These are phyloP conservation scores for Cordyceps cateniannulata DNA, from an alignment of 2,329 filamentous ascomycete genomes.

Conservation along the genomic window DNA sequence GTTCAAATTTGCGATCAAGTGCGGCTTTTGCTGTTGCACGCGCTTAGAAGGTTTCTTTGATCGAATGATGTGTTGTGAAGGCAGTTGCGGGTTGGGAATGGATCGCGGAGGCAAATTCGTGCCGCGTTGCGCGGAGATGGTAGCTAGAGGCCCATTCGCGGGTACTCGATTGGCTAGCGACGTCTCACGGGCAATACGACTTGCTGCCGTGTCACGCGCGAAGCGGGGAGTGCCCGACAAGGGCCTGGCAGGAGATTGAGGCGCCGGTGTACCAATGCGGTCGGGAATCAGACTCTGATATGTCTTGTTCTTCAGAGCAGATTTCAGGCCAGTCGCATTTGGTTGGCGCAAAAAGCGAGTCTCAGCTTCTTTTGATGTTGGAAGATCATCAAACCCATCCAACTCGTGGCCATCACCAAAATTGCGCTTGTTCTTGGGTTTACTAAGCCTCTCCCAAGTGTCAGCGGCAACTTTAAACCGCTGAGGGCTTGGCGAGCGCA, in stretches of 20 bases:
- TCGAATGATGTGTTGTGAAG: constrained; percentile 34
- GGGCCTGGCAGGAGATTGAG: constrained; percentile 50
- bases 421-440: constrained; percentile 48
- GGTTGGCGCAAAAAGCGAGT: constrained; percentile 79
- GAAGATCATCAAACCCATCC: constrained; percentile 89
- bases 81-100: constrained; percentile 37
- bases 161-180: constrained; percentile 53
- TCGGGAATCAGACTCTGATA: constrained; percentile 51
- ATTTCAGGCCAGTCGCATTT: constrained; percentile 60
- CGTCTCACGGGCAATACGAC: constrained; percentile 58
- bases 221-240: constrained; percentile 51
- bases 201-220: constrained; percentile 59
- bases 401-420: constrained; percentile 93
- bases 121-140: constrained; percentile 49
- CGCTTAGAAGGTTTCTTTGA: constrained; percentile 52
- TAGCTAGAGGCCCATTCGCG: constrained; percentile 45
- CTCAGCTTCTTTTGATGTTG: constrained; percentile 77
- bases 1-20: constrained; percentile 80
- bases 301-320: constrained; percentile 49
- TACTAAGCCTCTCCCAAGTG: constrained; percentile 62
- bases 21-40: constrained; percentile 67
- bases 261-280: constrained; percentile 44
- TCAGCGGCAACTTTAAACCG: constrained; percentile 41
- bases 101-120: constrained; percentile 45
- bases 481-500: constrained; percentile 56